Evolutionary conservation across 768 basidiomycete genomes (phyloP), one percentile per base, ranked within the genome.

Genomic region (Sistotremastrum niveocremeum): DNA sequence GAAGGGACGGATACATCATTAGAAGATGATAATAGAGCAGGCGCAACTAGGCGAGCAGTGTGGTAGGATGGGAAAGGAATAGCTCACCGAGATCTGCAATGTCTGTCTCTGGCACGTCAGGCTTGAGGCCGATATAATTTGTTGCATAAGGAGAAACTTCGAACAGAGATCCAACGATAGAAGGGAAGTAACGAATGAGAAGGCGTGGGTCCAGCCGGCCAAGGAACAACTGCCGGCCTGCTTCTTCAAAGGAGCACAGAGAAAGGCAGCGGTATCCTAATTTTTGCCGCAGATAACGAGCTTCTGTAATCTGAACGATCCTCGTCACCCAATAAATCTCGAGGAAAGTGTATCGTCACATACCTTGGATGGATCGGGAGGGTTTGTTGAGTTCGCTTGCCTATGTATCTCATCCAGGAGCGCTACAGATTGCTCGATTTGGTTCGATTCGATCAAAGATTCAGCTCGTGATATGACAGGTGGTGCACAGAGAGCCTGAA

Each of bases 21-120:
- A 55, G 49, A 44, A 52, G 55, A 55, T 41, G 49, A 41, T 49
- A 43, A 56, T 51, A 49, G 46, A 49, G 51, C 49, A 49, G 39
- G 52, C 51, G 52, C 48, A 40, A 49, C 51, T 53, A 52, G 35
- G 35, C 12, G 45, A 39, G 40, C 38, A 38, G 52, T 45, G 47
- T 40, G 47, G 47, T 31, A n/a, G 46, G 48, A 45, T 42, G 52
- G 20, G 20, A 50, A 52, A 57, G 9, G 29, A 49, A 47, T 10
- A 33, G 79, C 90, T 82, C 60, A 94, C 91, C 83, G 56, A 94
- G 80, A 48, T 84, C 81, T 49, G 91, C 84, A 4, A 94, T 72
- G 4, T 72, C 78, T 11, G 66, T 66, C 56, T 88, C 81, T 1
- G 79, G 77, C 75, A 91, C 77, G 47, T 74, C 6, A 29, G n/a